phyloP scores from a whole-genome alignment of 331 rosid genomes.

The Acacia pycnantha region DNA sequence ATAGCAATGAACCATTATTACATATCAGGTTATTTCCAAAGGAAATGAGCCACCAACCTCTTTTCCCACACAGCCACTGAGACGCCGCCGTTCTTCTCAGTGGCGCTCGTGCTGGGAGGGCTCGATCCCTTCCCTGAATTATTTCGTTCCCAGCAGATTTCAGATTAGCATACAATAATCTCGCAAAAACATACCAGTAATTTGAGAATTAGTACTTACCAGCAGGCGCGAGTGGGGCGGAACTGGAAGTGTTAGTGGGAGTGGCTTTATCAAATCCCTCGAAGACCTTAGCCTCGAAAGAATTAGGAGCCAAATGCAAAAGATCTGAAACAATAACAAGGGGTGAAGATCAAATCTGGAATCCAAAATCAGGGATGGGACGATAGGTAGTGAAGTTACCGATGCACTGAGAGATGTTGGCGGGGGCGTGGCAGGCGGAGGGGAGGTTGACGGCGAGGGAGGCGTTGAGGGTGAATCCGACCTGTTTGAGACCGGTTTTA shows the following conservation, averaged over 20 bases:
- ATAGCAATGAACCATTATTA: no score
- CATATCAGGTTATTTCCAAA: no score
- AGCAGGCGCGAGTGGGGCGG: slow-evolving; percentile 10
- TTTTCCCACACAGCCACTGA: slow-evolving; percentile 5
- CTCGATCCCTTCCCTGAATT: slow-evolving; percentile 23
- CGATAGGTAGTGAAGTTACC: slow-evolving; percentile 30
- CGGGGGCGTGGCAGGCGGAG: slow-evolving; percentile 59
- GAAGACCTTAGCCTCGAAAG: slow-evolving; percentile 45
- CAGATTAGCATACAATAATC: background rate
- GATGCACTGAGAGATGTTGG: slow-evolving; percentile 57
- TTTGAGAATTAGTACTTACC: slow-evolving; percentile 11
- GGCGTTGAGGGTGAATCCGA: slow-evolving; percentile 69
- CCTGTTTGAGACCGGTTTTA: no score
- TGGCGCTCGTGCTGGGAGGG: slow-evolving; percentile 1
- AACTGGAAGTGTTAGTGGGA: background rate
- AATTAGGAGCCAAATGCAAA: slow-evolving; percentile 43
- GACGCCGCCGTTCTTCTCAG: slow-evolving; percentile 22
- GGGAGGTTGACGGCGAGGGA: slow-evolving; percentile 81
- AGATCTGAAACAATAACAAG: slow-evolving; percentile 28
- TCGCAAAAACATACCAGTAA: background rate
- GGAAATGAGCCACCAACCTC: slow-evolving; percentile 19
- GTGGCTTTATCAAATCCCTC: slow-evolving; percentile 33
- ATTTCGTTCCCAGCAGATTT: background rate
- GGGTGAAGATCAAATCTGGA: background rate
- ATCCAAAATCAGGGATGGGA: background rate